A percentile compares a stretch with the other conserved stretches of the same genome.
phyloP scores from a whole-genome alignment of 257 asterid genomes.

The Rubia yunnanensis region DNA sequence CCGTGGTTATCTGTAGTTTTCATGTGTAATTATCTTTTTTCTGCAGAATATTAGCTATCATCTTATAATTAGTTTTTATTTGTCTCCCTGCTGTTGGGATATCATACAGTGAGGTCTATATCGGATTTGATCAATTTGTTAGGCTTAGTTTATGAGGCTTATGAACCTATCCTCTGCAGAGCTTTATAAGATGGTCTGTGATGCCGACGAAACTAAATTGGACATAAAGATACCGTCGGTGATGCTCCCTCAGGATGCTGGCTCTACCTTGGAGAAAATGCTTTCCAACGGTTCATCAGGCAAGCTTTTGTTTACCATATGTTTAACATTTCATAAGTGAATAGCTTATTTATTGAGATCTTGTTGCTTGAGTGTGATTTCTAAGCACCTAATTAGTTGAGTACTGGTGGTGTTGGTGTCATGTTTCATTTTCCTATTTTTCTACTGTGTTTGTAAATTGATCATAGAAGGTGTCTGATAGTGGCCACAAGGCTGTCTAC shows the following conservation, averaged over 20 bases:
- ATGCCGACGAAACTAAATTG: slow-evolving; percentile 58
- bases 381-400: not conserved
- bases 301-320: slow-evolving; percentile 15
- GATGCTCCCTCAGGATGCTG: slow-evolving; percentile 95
- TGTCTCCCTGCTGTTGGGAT: not conserved
- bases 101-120: too few species aligned
- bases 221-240: slow-evolving; percentile 67
- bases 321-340: slow-evolving; percentile 6
- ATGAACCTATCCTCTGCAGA: slow-evolving; percentile 42
- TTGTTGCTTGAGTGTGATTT: slow-evolving; percentile 3
- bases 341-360: not conserved
- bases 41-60: too few species aligned
- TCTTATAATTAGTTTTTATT: too few species aligned
- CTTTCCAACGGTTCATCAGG: slow-evolving; percentile 41
- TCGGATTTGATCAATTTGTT: too few species aligned
- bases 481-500: too few species aligned
- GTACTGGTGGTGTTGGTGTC: not conserved
- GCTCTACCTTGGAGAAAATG: slow-evolving; percentile 37
- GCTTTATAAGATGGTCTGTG: slow-evolving; percentile 99
- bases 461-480: too few species aligned
- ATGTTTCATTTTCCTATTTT: slow-evolving; percentile 3
- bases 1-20: not conserved
- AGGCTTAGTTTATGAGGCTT: too few species aligned
- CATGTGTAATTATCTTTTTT: too few species aligned
- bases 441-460: too few species aligned